Base-by-base conservation (phyloP, 805 yeast genomes). In the Hanseniaspora occidentalis region DNA sequence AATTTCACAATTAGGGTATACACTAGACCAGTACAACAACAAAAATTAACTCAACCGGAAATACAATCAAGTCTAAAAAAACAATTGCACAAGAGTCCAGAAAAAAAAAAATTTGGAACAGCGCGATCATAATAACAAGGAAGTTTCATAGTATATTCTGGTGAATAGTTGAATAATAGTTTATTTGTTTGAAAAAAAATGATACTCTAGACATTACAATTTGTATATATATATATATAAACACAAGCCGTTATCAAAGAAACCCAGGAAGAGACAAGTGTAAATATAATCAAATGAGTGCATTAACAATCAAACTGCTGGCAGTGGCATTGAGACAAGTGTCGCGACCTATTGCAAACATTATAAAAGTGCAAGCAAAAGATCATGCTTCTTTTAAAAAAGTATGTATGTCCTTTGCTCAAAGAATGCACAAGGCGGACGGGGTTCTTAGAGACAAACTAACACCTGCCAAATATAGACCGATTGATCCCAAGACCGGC, bases 281-380 rank as follows among this genome's bases (percentile, higher is more conserved):
- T 58, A 31, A 64, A 46, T 45, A 67, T 51, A 43, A 64, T 61
- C 45, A 47, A 56, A 43, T 45, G 48, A 45, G 48, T 35, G 48
- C 46, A 8, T 34, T 45, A 11, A 44, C 45, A n/a, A 24, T 43
- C 6, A 45, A 45, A 29, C 34, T 45, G 17, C 45, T 45, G 8
- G 43, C 48, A 13, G 26, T 45, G 35, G 39, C 44, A 19, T 39
- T 45, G 9, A 42, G 48, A 22, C 48, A 61, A 54, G 51, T 44
- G 20, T 41, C 39, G 13, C 31, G 47, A 18, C 46, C 40, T n/a
- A 39, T 44, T n/a, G 49, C 67, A 67, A 77, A 69, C 43, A 65
- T 75, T 2, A 65, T 84, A 42, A 84, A 83, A 54, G 64, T 73
- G 14, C 85, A 80, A 51, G 92, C 94, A 14, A 75, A 76, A 47